A percentile compares a stretch with the other conserved stretches of the same genome.
Evolutionary conservation across 1,284 basidiomycete species (phyloP).

Genomic region (Fistulinella cinereoalba): DNA sequence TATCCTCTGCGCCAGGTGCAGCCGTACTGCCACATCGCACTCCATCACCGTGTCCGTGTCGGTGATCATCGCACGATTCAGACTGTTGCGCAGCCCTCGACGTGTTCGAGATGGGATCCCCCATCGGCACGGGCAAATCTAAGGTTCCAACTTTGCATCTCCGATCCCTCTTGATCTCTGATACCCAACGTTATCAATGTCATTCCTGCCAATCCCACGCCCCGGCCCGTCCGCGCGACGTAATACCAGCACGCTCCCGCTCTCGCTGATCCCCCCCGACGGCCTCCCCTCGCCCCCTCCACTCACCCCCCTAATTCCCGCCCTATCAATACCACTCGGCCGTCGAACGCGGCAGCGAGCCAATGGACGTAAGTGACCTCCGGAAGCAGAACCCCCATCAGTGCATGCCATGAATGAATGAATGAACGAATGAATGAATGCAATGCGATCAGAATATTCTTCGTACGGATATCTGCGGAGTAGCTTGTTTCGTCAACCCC

Average conservation of each 20-base stretch:
- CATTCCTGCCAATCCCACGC: slow-evolving; percentile 30
- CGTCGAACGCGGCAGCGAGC: slow-evolving; percentile 33
- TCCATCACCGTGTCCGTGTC: slow-evolving; percentile 18
- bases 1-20: slow-evolving; percentile 29
- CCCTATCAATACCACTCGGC: slow-evolving; percentile 25
- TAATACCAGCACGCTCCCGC: no score
- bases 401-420: slow-evolving; percentile 18
- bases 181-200: slow-evolving; percentile 33
- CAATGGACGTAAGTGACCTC: slow-evolving; percentile 32
- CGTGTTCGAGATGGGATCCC: slow-evolving; percentile 13
- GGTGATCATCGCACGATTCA: slow-evolving; percentile 27
- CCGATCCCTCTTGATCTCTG: slow-evolving; percentile 32
- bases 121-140: slow-evolving; percentile 35
- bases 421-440: slow-evolving; percentile 20
- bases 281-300: slow-evolving; percentile 24
- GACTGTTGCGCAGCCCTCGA: not conserved
- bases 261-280: slow-evolving; percentile 23
- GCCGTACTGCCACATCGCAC: slow-evolving; percentile 21
- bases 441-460: slow-evolving; percentile 12
- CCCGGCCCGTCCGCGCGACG: not conserved
- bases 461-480: slow-evolving; percentile 20
- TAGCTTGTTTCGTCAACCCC: slow-evolving; percentile 15
- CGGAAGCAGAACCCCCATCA: slow-evolving; percentile 26
- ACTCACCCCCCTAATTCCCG: slow-evolving; percentile 17
- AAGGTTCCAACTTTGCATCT: slow-evolving; percentile 32